These are phyloP conservation scores for Magnaporthiopsis incrustans DNA, from an alignment of 2,329 filamentous ascomycete species.

Conservation along the genomic window DNA sequence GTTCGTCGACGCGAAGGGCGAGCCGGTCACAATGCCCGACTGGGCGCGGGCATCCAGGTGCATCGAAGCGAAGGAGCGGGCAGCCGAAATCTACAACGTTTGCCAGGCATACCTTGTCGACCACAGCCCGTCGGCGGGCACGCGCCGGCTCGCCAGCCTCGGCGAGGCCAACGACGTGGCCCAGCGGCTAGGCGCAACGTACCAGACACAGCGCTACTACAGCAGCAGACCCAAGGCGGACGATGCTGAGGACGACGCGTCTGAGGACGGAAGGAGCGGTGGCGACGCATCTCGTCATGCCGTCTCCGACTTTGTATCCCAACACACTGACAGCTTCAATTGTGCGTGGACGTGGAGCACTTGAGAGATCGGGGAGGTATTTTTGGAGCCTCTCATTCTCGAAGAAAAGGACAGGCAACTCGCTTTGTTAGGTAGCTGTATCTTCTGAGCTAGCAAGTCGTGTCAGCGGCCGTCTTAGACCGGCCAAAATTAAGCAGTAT, in stretches of 20 bases:
- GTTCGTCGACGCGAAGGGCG: background rate
- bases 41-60: background rate
- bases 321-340: background rate
- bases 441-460: too few species aligned
- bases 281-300: background rate
- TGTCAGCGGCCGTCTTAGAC: too few species aligned
- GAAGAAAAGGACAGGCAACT: too few species aligned
- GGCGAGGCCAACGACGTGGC: constrained; percentile 41
- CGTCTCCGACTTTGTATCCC: background rate
- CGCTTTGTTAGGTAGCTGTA: too few species aligned
- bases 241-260: background rate
- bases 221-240: background rate
- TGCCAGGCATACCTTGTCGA: constrained; percentile 8
- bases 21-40: background rate
- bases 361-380: background rate
- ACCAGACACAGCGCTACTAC: constrained; percentile 9
- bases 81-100: constrained; percentile 2
- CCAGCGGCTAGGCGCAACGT: constrained; percentile 17
- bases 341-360: background rate
- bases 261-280: background rate
- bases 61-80: background rate
- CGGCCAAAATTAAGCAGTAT: too few species aligned
- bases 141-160: constrained; percentile 44
- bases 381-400: too few species aligned
- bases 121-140: constrained; percentile 11